Evolutionary conservation across 257 asterid genomes (phyloP).

Genomic region (Solanum chaucha): DNA sequence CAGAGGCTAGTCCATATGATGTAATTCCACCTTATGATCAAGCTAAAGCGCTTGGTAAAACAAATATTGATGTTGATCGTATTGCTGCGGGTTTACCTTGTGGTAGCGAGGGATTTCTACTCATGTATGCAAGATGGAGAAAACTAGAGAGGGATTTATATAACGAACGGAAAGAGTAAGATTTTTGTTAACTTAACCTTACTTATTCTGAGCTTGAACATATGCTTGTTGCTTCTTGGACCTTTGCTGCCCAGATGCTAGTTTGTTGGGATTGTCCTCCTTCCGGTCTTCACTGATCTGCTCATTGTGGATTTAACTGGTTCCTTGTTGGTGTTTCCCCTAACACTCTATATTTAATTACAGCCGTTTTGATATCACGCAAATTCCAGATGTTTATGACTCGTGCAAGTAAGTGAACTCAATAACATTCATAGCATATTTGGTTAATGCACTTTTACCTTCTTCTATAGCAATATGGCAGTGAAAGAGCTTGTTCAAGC

Average conservation of each 20-base stretch:
- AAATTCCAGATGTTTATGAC: constrained; percentile 97
- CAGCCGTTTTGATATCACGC: constrained; percentile 89
- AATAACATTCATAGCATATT: neutral
- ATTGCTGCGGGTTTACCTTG: constrained; percentile 98
- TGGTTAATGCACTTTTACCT: neutral
- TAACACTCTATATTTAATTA: constrained; percentile 15
- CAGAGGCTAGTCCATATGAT: constrained; percentile 55
- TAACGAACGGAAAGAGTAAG: constrained; percentile 88
- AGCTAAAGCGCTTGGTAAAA: constrained; percentile 98
- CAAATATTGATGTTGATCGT: constrained; percentile 88
- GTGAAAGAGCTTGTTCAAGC: neutral
- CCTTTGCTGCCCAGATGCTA: neutral
- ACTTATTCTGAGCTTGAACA: neutral
- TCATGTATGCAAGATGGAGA: constrained; percentile 98
- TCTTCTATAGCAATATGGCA: neutral
- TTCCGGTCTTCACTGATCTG: neutral
- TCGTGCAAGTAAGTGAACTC: constrained; percentile 81
- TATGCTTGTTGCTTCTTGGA: neutral
- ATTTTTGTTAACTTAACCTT: neutral
- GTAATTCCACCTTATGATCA: constrained; percentile 92
- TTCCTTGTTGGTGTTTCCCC: constrained; percentile 1
- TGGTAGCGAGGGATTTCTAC: constrained; percentile 97
- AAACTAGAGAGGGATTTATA: constrained; percentile 88
- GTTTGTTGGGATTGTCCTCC: neutral
- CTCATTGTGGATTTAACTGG: neutral